These are phyloP conservation scores for Colletotrichum paranaense DNA, from an alignment of 2,329 filamentous ascomycete genomes.

Conservation along the genomic window DNA sequence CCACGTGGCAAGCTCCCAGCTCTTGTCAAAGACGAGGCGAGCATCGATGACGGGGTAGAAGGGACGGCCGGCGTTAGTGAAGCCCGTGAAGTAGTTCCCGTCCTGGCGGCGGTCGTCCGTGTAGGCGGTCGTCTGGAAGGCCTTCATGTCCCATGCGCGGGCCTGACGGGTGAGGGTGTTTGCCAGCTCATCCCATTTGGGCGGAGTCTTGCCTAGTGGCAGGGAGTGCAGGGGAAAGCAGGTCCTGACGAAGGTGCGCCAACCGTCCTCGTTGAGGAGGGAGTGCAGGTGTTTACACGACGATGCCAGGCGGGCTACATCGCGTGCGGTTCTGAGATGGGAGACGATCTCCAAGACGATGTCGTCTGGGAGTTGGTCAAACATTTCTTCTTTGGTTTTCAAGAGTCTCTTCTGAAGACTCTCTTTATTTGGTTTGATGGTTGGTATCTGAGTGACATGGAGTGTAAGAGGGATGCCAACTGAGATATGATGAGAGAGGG, in stretches of 20 bases:
- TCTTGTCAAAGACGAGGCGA: constrained; percentile 46
- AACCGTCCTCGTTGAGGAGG: constrained; percentile 56
- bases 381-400: constrained; percentile 20
- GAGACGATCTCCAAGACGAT: constrained; percentile 60
- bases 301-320: constrained; percentile 54
- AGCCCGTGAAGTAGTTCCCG: constrained; percentile 29
- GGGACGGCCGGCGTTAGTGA: constrained; percentile 29
- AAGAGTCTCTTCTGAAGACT: constrained; percentile 8
- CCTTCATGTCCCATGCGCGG: constrained; percentile 64
- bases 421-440: constrained; percentile 17
- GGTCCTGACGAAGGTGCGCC: constrained; percentile 60
- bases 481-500: neutral
- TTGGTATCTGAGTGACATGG: constrained; percentile 22
- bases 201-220: constrained; percentile 39
- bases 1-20: constrained; percentile 60
- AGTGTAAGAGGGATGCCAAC: neutral
- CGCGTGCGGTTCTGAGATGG: constrained; percentile 60
- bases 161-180: constrained; percentile 61
- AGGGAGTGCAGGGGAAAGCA: constrained; percentile 55
- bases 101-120: constrained; percentile 42
- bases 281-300: constrained; percentile 52
- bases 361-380: constrained; percentile 61
- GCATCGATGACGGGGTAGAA: constrained; percentile 63
- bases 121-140: constrained; percentile 44
- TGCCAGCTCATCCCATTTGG: constrained; percentile 53